Evolutionary conservation across 345 rosid species (phyloP), one percentile per base, ranked within the genome.

Genomic region (Syzygium aqueum): DNA sequence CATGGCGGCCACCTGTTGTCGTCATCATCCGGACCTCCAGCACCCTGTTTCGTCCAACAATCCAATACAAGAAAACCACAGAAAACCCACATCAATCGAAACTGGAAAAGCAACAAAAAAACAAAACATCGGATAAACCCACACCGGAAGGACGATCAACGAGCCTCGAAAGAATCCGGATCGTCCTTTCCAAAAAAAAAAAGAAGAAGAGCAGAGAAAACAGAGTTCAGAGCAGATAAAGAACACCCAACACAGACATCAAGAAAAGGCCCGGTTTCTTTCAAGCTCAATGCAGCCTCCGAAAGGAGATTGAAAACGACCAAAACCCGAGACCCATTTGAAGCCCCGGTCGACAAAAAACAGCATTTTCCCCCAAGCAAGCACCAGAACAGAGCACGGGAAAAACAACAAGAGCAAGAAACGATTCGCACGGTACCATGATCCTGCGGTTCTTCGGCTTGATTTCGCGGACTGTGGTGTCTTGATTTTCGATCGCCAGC

Each of bases 401-500:
- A 63, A 59, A 85, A 27, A 46, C 61, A 37, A 33, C 17, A 85
- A 51, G 52, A 56, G 52, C 52, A 8, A 54, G 43, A 16, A 84
- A 11, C 85, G 49, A 23, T 89, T 88, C 43, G 25, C 30, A 9
- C 22, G 22, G 21, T 89, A 96, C 98, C 98, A 95, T 96, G 90
- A 94, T 94, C 95, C 96, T 93, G 19, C 96, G 88, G 91, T 92
- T 96, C 92, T 93, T 93, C 77, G 98, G 97, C 89, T 93, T 95
- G 92, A 95, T 89, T 92, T 95, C 98, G 52, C 95, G 95, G 89
- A 91, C 94, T 40, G 97, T 84, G 87, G 94, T 89, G 84, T 96
- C 96, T 83, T 95, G 97, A 89, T 93, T 93, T 30, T 94, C 98
- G 89, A 96, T 96, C 88, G 98, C 96, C 99, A 96, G 95, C 93